Conservation (phyloP, 345 rosid species). For the Melaleuca alternifolia region DNA sequence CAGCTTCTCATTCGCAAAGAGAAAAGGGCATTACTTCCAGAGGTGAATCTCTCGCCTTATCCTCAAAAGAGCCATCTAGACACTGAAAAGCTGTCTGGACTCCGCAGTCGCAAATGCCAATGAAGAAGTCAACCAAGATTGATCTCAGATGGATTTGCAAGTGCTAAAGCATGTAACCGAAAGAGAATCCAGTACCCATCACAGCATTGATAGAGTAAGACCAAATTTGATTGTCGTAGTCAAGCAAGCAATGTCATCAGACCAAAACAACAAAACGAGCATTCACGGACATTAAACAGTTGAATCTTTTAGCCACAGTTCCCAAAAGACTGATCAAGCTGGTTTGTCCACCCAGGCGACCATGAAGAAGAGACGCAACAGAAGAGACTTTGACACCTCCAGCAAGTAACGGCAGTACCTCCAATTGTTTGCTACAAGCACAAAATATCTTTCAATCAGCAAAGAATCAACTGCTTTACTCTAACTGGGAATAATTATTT, state of each 20-base stretch:
- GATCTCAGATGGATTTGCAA: slow-evolving; percentile 10
- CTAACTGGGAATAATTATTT: background rate
- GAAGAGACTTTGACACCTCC: slow-evolving; percentile 15
- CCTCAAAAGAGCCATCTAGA: background rate
- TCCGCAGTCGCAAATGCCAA: background rate
- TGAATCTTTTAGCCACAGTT: slow-evolving; percentile 25
- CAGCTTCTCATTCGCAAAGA: background rate
- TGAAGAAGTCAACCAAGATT: background rate
- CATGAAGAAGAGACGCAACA: slow-evolving; percentile 12
- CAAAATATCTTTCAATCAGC: background rate
- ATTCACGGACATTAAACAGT: slow-evolving; percentile 29
- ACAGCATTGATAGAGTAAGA: slow-evolving; percentile 26
- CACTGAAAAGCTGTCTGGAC: background rate
- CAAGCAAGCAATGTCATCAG: slow-evolving; percentile 34
- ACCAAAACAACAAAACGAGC: slow-evolving; percentile 31
- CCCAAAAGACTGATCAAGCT: slow-evolving; percentile 23
- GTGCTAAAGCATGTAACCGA: slow-evolving; percentile 12
- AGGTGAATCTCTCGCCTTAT: background rate
- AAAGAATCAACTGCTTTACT: background rate
- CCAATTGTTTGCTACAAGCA: slow-evolving; percentile 3
- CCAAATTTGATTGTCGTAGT: slow-evolving; percentile 27
- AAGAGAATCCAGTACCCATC: slow-evolving; percentile 19
- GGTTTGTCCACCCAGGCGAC: slow-evolving; percentile 24
- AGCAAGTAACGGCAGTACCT: slow-evolving; percentile 12
- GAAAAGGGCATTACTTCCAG: background rate